Evolutionary conservation across 2,329 filamentous ascomycete species (phyloP).

Genomic region (Xylariaceae sp.): DNA sequence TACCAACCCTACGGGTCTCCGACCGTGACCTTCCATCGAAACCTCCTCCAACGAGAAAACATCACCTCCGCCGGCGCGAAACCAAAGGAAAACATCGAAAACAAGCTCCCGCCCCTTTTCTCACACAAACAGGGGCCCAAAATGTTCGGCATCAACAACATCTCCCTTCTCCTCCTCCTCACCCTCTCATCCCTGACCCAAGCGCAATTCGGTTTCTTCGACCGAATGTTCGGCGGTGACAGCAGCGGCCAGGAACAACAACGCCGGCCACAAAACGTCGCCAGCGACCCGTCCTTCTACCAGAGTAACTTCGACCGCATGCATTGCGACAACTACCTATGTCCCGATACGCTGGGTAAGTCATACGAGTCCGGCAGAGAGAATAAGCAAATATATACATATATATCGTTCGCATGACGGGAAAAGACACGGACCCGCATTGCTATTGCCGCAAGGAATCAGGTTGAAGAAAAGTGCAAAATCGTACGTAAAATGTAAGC

Average conservation of each 20-base stretch:
- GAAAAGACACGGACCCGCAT: no score
- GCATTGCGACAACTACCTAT: conserved; percentile 89
- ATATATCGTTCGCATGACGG: neutral
- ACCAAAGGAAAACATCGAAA: no score
- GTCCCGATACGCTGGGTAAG: conserved; percentile 72
- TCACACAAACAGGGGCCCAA: conserved; percentile 5
- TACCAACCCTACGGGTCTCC: neutral
- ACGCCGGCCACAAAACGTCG: conserved; percentile 68
- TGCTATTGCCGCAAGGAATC: neutral
- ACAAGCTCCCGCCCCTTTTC: no score
- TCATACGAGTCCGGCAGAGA: neutral
- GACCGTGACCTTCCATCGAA: neutral
- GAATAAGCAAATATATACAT: no score
- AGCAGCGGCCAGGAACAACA: conserved; percentile 49
- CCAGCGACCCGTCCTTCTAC: conserved; percentile 79
- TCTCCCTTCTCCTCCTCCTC: conserved; percentile 47
- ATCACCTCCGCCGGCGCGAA: no score
- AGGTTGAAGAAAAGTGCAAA: neutral
- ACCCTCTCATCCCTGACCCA: conserved; percentile 49
- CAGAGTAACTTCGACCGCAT: conserved; percentile 47
- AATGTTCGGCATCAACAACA: conserved; percentile 30
- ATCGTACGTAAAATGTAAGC: neutral
- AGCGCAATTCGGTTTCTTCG: conserved; percentile 95
- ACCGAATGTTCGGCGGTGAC: conserved; percentile 83
- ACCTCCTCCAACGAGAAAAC: neutral